Conservation (phyloP, 805 yeast genomes). For the Cyberlindnera japonica region DNA sequence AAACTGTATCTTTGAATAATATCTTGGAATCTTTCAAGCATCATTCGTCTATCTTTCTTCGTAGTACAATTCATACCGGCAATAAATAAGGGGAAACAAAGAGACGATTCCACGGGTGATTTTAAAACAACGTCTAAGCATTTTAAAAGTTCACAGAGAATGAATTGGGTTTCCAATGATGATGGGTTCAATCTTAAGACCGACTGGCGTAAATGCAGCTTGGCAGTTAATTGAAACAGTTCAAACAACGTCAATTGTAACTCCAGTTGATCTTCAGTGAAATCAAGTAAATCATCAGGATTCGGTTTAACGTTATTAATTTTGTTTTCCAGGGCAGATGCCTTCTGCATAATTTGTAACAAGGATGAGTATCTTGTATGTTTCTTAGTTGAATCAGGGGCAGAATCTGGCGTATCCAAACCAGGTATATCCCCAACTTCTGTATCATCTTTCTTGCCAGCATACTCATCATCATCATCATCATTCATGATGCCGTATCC, state of each 20-base stretch:
- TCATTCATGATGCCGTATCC: conserved; percentile 27
- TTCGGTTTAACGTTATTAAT: conserved; percentile 53
- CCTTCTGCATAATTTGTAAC: conserved; percentile 32
- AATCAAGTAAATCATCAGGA: conserved; percentile 38
- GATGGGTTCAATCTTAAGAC: conserved; percentile 58
- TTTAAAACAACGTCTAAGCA: conserved; percentile 61
- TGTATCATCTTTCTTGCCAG: conserved; percentile 13
- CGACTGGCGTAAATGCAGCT: conserved; percentile 63
- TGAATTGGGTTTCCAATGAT: conserved; percentile 57
- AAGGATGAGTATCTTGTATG: conserved; percentile 33
- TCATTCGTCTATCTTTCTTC: conserved; percentile 45
- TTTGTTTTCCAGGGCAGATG: conserved; percentile 42
- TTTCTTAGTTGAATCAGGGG: conserved; percentile 18
- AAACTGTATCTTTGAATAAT: conserved; percentile 64
- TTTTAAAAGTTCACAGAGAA: conserved; percentile 49
- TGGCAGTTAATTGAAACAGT: conserved; percentile 64
- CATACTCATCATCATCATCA: conserved; percentile 19
- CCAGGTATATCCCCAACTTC: conserved; percentile 23
- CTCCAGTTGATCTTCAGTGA: conserved; percentile 48
- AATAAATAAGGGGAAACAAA: conserved; percentile 74
- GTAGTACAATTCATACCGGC: conserved; percentile 68
- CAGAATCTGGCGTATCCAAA: conserved; percentile 24
- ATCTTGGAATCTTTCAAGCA: conserved; percentile 49
- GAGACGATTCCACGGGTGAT: conserved; percentile 63
- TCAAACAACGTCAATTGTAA: conserved; percentile 69